phyloP scores from a whole-genome alignment of 2,329 filamentous ascomycete species.

The Penicillium sp. region DNA sequence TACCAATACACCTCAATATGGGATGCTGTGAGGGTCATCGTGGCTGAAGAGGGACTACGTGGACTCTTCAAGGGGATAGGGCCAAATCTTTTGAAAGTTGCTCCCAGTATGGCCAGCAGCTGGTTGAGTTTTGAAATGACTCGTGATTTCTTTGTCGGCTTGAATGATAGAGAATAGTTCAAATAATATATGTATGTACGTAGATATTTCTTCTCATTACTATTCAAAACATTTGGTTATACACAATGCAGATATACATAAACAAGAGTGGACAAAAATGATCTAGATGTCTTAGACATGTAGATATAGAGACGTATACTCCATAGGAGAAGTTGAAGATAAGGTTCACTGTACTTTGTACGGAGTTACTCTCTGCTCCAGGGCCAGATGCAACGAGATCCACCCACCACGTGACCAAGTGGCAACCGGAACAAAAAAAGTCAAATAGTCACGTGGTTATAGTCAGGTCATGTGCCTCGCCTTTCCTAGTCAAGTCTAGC shows the following conservation, averaged over 20 bases:
- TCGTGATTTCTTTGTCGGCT: slow-evolving; percentile 74
- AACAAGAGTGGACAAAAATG: neutral
- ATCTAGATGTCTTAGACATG: too few species aligned
- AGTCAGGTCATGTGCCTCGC: slow-evolving; percentile 11
- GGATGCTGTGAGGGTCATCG: slow-evolving; percentile 79
- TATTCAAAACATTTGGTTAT: neutral
- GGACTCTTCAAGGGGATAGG: slow-evolving; percentile 96
- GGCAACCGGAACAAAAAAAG: neutral
- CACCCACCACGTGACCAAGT: neutral
- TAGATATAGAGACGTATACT: too few species aligned
- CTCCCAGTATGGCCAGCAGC: slow-evolving; percentile 96
- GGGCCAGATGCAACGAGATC: neutral
- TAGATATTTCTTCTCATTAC: slow-evolving; percentile 8
- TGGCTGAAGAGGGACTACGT: slow-evolving; percentile 76
- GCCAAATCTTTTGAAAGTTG: slow-evolving; percentile 93
- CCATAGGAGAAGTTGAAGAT: neutral
- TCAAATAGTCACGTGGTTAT: neutral
- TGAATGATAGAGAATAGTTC: slow-evolving; percentile 41
- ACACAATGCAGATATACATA: neutral
- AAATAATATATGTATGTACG: slow-evolving; percentile 11
- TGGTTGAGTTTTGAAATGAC: slow-evolving; percentile 97
- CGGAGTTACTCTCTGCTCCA: neutral
- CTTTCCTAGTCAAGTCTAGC: slow-evolving; percentile 32
- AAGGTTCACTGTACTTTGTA: neutral
- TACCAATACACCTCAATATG: slow-evolving; percentile 88